Base-by-base conservation (phyloP, 2,329 filamentous ascomycete genomes). In the Grosmannia serpens region DNA sequence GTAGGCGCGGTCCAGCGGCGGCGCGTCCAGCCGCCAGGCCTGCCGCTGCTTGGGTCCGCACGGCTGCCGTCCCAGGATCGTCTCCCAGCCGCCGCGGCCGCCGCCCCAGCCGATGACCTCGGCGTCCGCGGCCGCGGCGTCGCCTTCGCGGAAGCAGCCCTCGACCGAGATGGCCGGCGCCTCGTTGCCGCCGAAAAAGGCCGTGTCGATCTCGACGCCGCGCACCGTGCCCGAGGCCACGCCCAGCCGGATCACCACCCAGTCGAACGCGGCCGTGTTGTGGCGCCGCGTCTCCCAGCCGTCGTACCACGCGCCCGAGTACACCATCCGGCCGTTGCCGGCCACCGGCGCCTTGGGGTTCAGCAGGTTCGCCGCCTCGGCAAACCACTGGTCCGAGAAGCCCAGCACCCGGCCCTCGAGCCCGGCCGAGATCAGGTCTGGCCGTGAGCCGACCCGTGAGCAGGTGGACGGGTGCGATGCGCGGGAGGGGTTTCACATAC, bases 181-280 rank as follows among this genome's bases (percentile, higher is more conserved):
- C 68, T 92, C 86, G 73, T 92, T 92, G 61, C 89, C 89, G 60
- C 81, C 84, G 77, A 92, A 94, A 75, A 85, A 89, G 55, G 87
- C 83, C 3, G 89, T 92, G 72, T 92, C 88, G 62, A 92, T 79
- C 73, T 92, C 89, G 53, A 91, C 75, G 20, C 89, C 89, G 60
- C 82, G 79, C 31, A 92, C 81, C 20, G 78, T 85, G 53, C 88
- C 89, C 1, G 85, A 88, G 11, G 86, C 81, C 44, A 87, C 84
- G 53, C 84, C 84, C 7, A 87, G 75, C 58, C 83, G 79, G 61
- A 87, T 78, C 60, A 86, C 75, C 24, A 84, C 84, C 77, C 83
- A 87, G 73, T 87, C 84, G 64, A 86, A 86, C 0, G 79, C 75
- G 60, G 78, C 79, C 13, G 75, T 67, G 70, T 87, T 87, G 73